Evolutionary conservation across 1,284 basidiomycete genomes (phyloP).

Genomic region (Irpex lacteus): DNA sequence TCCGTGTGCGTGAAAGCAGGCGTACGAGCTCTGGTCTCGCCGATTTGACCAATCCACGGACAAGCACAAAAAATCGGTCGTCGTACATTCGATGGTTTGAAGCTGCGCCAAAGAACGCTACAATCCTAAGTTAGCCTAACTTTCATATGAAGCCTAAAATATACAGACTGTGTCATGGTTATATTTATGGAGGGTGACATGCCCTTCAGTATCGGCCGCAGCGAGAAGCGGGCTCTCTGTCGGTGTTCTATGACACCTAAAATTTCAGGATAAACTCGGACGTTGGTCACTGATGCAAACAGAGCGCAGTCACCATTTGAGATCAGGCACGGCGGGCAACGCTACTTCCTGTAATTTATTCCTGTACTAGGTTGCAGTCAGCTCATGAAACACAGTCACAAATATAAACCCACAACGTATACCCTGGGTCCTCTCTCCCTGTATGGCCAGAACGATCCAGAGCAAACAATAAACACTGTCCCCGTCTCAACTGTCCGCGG

Average conservation of each 20-base stretch:
- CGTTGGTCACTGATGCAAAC: not conserved
- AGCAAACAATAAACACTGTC: conserved; percentile 71
- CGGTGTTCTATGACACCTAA: conserved; percentile 56
- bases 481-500: conserved; percentile 42
- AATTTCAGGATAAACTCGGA: not conserved
- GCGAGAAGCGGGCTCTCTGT: conserved; percentile 50
- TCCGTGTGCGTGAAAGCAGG: not conserved
- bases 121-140: not conserved
- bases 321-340: conserved; percentile 84
- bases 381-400: not conserved
- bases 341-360: conserved; percentile 66
- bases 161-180: conserved; percentile 43
- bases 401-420: conserved; percentile 8
- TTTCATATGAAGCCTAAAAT: not conserved
- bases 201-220: conserved; percentile 84
- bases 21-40: conserved; percentile 31
- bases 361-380: conserved; percentile 36
- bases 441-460: conserved; percentile 23
- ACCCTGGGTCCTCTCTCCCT: not conserved
- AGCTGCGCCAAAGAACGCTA: conserved; percentile 32
- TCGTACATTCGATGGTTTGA: conserved; percentile 55
- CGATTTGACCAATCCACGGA: conserved; percentile 89
- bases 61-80: conserved; percentile 67
- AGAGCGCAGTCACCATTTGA: conserved; percentile 75
- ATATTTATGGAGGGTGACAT: conserved; percentile 63